Evolutionary conservation across 1,284 basidiomycete species (phyloP), one percentile per base, ranked within the genome.

Genomic region (Malassezia slooffiae): DNA sequence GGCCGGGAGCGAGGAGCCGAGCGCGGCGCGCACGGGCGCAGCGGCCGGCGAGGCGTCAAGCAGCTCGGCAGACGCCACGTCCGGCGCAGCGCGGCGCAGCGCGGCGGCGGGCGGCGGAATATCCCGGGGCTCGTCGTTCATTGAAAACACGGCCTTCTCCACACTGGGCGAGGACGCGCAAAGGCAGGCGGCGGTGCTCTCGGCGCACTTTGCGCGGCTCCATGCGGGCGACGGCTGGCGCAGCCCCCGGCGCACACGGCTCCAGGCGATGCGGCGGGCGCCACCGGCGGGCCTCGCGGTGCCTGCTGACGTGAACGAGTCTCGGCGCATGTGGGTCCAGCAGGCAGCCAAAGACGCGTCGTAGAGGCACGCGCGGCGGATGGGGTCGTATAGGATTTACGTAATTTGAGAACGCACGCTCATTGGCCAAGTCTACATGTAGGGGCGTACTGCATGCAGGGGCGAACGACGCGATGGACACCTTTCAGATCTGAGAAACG

Each of bases 131-230:
- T 23, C 43, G 27, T 38, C 39, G 1, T 7, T 15, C 4, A 24
- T 42, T 12, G 26, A 36, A 21, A 27, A 15, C 4, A 42, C 34
- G 5, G 41, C 34, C 8, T 36, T 42, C 15, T 35, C 34, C 4
- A 24, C 32, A 7, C 26, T 42, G 15, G 41, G 38, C 16, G 36
- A 37, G 2, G 22, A 21, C 15, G 43, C 28, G 5, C 36, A 27
- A 12, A 6, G 11, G 2, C 20, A 38, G 17, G 36, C 27, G 20
- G 29, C 41, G 8, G 16, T 15, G 20, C 12, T 10, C 10, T 28
- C 42, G 20, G 23, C 10, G 22, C 42, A 24, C 8, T 21, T 20
- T 8, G 34, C 34, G 17, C 27, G 10, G 5, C 17, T 6, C 12
- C 34, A 21, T 8, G 28, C 26, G 19, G 34, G n/a, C 19, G 17